Conservation (phyloP, 2,329 filamentous ascomycete genomes). For the Chaetoscypha palmicola region DNA sequence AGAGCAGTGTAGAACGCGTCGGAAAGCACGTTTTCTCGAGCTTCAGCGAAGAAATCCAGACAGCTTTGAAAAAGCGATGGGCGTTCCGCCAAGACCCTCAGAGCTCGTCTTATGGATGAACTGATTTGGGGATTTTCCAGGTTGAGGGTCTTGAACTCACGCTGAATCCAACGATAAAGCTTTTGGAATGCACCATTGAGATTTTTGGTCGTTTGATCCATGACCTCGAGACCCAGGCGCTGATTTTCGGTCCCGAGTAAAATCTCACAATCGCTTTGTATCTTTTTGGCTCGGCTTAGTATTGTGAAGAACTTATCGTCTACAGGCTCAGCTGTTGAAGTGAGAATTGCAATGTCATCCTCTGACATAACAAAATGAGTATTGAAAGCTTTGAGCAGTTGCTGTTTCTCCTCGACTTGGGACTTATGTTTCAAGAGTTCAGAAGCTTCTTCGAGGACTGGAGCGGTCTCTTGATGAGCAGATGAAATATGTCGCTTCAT, state of each 20-base stretch:
- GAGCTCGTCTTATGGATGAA: slow-evolving; percentile 70
- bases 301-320: slow-evolving; percentile 77
- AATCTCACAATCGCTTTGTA: slow-evolving; percentile 82
- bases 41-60: slow-evolving; percentile 86
- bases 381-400: slow-evolving; percentile 68
- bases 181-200: slow-evolving; percentile 91
- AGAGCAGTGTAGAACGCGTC: slow-evolving; percentile 85
- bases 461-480: slow-evolving; percentile 67
- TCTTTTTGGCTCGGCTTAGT: slow-evolving; percentile 73
- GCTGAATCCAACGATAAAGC: slow-evolving; percentile 89
- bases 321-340: slow-evolving; percentile 71
- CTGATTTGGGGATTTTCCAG: slow-evolving; percentile 92
- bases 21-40: slow-evolving; percentile 76
- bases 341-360: slow-evolving; percentile 69
- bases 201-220: slow-evolving; percentile 82
- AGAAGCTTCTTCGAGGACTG: slow-evolving; percentile 71
- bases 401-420: slow-evolving; percentile 72
- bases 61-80: slow-evolving; percentile 90
- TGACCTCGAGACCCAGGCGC: slow-evolving; percentile 77
- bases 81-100: slow-evolving; percentile 81
- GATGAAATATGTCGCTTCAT: slow-evolving; percentile 72
- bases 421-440: slow-evolving; percentile 64
- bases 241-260: slow-evolving; percentile 87
- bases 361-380: slow-evolving; percentile 80
- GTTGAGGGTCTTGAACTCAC: slow-evolving; percentile 86